Evolutionary conservation across 148 eudicot genomes (phyloP).

Genomic region (Rhododendron mucronatum): DNA sequence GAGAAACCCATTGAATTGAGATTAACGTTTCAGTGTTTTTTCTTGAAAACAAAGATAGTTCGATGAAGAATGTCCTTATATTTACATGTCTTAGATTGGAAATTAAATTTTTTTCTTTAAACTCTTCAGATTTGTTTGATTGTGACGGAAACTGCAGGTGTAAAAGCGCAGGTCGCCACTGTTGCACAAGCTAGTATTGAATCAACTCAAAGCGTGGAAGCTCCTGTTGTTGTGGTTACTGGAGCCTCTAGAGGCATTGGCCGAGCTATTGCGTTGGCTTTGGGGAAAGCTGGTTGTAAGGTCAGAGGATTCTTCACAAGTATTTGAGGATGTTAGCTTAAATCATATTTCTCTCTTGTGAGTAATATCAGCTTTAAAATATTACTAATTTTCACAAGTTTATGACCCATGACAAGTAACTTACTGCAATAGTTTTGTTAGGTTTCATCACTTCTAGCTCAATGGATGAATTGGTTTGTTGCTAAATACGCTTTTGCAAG

Average conservation of each 20-base stretch:
- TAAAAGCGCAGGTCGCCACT: conserved; percentile 59
- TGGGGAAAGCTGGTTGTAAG: conserved; percentile 98
- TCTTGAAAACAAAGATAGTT: not conserved
- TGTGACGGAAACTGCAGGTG: conserved; percentile 27
- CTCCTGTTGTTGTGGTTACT: conserved; percentile 85
- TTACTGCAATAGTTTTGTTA: not conserved
- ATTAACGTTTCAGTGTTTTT: not conserved
- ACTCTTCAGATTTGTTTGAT: not conserved
- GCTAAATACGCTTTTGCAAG: not conserved
- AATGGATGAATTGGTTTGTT: not conserved
- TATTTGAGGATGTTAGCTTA: not conserved
- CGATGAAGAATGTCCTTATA: not conserved
- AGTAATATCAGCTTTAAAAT: not conserved
- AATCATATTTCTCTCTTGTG: not conserved
- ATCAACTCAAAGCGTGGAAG: conserved; percentile 39
- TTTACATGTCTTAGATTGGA: not conserved
- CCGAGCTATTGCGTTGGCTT: conserved; percentile 72
- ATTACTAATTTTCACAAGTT: not conserved
- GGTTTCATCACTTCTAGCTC: not conserved
- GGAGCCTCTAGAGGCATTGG: conserved; percentile 99
- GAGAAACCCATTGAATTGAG: not conserved
- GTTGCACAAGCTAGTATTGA: conserved; percentile 47
- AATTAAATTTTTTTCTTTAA: not conserved
- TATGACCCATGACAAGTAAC: not conserved
- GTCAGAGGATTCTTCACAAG: conserved; percentile 21